Evolutionary conservation across 768 basidiomycete species (phyloP).

Genomic region (Serpula lacrymans): DNA sequence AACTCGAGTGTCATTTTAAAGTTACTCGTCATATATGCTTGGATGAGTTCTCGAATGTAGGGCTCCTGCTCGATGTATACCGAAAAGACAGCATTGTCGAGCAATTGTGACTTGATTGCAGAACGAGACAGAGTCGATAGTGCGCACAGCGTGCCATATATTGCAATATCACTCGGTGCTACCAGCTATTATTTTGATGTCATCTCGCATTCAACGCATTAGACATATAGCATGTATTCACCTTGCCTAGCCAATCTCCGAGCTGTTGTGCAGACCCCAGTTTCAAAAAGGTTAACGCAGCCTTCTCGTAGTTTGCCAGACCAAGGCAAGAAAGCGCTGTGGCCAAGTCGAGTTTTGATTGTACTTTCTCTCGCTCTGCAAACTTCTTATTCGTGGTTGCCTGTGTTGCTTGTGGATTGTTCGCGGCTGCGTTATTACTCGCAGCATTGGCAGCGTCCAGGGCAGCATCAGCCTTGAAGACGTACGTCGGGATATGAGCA

Average conservation of each 20-base stretch:
- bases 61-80: slow-evolving; percentile 83
- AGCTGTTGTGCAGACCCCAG: slow-evolving; percentile 63
- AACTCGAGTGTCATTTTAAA: slow-evolving; percentile 82
- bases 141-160: slow-evolving; percentile 82
- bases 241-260: slow-evolving; percentile 78
- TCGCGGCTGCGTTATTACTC: slow-evolving; percentile 28
- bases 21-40: slow-evolving; percentile 81
- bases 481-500: slow-evolving; percentile 83
- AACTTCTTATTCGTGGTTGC: slow-evolving; percentile 40
- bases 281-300: slow-evolving; percentile 69
- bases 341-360: slow-evolving; percentile 80
- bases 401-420: slow-evolving; percentile 13
- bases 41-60: slow-evolving; percentile 81
- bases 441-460: slow-evolving; percentile 59
- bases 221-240: slow-evolving; percentile 17
- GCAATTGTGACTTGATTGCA: slow-evolving; percentile 61
- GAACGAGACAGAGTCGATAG: slow-evolving; percentile 73
- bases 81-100: slow-evolving; percentile 69
- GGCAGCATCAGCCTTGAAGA: slow-evolving; percentile 93
- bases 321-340: slow-evolving; percentile 74
- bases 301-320: slow-evolving; percentile 72
- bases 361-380: slow-evolving; percentile 59
- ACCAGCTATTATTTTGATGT: slow-evolving; percentile 50
- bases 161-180: slow-evolving; percentile 78
- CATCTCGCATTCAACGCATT: background rate